Base-by-base conservation (phyloP, 108 stramenopile genomes). In the Chaetoceros tenuissimus region DNA sequence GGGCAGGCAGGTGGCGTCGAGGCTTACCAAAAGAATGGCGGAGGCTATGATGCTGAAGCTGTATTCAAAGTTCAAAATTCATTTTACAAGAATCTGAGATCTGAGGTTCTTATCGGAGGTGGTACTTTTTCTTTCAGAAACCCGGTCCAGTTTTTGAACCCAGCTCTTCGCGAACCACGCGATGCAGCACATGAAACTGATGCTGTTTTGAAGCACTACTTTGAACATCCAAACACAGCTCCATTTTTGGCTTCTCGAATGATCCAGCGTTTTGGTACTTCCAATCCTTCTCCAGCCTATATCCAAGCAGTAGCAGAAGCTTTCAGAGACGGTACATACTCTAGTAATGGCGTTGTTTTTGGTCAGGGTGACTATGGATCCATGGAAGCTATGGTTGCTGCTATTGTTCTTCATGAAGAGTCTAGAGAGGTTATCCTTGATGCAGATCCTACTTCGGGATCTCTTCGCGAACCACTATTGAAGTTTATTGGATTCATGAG, bases 231-330 rank as follows among this genome's bases (percentile, higher is more conserved):
- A 23, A 80, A 80, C 60, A 63, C 44, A 5, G 72, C 81, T 13
- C 81, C 85, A 21, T 87, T 87, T 55, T 30, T 87, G 1, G 65
- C 79, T 18, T 58, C 44, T 17, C 44, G 57, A 28, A 46, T 87
- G 19, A 66, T 73, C 34, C 69, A 82, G 47, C 64, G 52, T 3
- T 57, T 87, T 31, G 63, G 68, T 3, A 69, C 74, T 48, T 81
- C 79, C 0, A 87, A 87, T 66, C 81, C 85, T 31, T 68, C 70
- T 18, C 87, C 81, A 24, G 49, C 77, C 23, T 85, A 77, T 56
- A 73, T 89, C 17, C 43, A 57, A 40, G 47, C 47, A 7, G 77
- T 80, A 24, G 75, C 80, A 0, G 28, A 23, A 13, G 85, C 85
- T 1, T 87, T 81, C 62, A 56, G 27, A 24, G 72, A 26, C 18